phyloP scores from a whole-genome alignment of 306 rosid genomes.

The Pachyrhizus erosus region DNA sequence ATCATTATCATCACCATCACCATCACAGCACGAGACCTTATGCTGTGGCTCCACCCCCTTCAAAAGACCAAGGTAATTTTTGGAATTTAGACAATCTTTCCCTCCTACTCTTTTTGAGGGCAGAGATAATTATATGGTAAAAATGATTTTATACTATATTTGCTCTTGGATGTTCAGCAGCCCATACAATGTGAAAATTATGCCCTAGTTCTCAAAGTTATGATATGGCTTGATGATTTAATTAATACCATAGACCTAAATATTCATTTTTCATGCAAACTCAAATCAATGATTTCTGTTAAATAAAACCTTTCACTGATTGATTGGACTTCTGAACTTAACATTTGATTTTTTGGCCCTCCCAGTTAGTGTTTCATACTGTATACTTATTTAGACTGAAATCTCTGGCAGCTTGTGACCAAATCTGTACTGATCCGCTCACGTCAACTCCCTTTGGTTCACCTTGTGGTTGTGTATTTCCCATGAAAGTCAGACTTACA shows the following conservation, averaged over 20 bases:
- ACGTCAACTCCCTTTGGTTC: slow-evolving; percentile 92
- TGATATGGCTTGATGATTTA: slow-evolving; percentile 22
- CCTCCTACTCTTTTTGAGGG: not conserved
- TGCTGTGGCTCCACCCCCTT: slow-evolving; percentile 72
- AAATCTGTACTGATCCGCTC: slow-evolving; percentile 86
- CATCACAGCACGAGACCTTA: slow-evolving; percentile 57
- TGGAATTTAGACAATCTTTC: slow-evolving; percentile 19
- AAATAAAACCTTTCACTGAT: slow-evolving; percentile 8
- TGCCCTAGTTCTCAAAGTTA: slow-evolving; percentile 18
- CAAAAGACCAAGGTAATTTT: slow-evolving; percentile 70
- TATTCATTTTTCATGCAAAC: slow-evolving; percentile 12
- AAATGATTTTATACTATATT: slow-evolving; percentile 9
- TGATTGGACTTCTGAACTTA: slow-evolving; percentile 28
- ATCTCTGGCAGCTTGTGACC: slow-evolving; percentile 78
- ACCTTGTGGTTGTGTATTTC: slow-evolving; percentile 99
- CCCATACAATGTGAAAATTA: slow-evolving; percentile 3
- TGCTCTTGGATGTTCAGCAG: slow-evolving; percentile 21
- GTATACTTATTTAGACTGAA: slow-evolving; percentile 55
- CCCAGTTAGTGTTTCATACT: slow-evolving; percentile 55
- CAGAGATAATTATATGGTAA: not conserved
- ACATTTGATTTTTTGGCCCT: slow-evolving; percentile 47
- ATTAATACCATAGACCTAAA: not conserved
- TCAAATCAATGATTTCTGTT: slow-evolving; percentile 1
- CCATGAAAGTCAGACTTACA: slow-evolving; percentile 91
- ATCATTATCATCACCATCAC: slow-evolving; percentile 49